Conservation (phyloP, 441 rosid species). For the Flueggea neowawraea region DNA sequence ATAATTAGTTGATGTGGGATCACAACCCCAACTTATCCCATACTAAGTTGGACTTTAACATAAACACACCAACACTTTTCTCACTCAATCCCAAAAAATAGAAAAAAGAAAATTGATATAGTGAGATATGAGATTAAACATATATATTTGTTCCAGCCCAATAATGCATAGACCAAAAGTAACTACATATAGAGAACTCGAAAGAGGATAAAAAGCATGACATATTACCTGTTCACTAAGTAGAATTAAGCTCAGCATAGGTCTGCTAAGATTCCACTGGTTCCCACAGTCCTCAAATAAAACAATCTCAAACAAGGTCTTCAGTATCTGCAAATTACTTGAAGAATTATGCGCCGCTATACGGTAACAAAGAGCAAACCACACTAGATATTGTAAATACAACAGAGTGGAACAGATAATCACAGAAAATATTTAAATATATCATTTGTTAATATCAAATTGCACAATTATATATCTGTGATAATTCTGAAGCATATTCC, state of each 20-base stretch:
- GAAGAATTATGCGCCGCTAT: constrained; percentile 3
- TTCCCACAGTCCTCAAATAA: constrained; percentile 97
- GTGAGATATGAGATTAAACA: too few relatives aligned
- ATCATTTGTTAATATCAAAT: too few relatives aligned
- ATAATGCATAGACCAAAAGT: neutral
- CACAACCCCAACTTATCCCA: too few relatives aligned
- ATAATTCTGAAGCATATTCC: too few relatives aligned
- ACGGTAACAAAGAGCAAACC: neutral
- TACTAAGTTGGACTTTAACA: too few relatives aligned
- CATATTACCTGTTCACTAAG: constrained; percentile 76
- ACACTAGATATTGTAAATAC: neutral
- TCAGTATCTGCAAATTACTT: constrained; percentile 63
- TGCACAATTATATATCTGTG: too few relatives aligned
- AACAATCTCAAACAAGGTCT: constrained; percentile 93
- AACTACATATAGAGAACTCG: neutral
- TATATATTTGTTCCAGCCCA: neutral
- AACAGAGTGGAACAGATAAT: too few relatives aligned
- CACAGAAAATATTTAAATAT: too few relatives aligned
- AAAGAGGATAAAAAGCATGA: constrained; percentile 8
- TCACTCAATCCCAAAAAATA: too few relatives aligned
- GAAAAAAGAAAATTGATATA: too few relatives aligned
- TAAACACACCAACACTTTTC: too few relatives aligned
- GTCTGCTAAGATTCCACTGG: constrained; percentile 99
- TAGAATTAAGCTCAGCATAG: constrained; percentile 95
- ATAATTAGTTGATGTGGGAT: too few relatives aligned